phyloP scores from a whole-genome alignment of 2,329 filamentous ascomycete species.

The Chalaropsis ovoidea region DNA sequence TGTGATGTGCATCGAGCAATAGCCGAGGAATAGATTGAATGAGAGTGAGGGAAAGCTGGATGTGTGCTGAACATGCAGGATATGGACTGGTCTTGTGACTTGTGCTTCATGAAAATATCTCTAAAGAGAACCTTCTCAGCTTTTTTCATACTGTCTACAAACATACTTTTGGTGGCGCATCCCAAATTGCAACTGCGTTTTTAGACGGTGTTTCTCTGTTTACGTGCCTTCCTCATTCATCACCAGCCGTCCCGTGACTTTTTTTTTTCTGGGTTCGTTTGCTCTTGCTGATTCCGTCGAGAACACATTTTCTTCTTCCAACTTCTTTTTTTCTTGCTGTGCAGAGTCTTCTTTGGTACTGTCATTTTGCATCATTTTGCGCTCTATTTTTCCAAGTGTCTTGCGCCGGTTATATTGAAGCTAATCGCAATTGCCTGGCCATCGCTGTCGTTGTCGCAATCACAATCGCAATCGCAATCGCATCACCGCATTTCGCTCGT shows the following conservation, averaged over 20 bases:
- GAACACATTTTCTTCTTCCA: not conserved
- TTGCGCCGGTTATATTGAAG: not conserved
- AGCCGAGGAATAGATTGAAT: slow-evolving; percentile 4
- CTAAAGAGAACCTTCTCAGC: not conserved
- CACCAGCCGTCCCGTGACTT: not conserved
- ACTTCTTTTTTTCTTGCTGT: not conserved
- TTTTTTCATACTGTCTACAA: not conserved
- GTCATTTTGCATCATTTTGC: not conserved
- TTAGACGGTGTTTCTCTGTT: not conserved
- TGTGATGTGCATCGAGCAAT: slow-evolving; percentile 6
- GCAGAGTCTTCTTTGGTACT: not conserved
- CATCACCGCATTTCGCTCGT: not conserved
- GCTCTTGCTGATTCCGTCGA: not conserved
- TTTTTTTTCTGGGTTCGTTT: not conserved
- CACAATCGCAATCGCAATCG: not conserved
- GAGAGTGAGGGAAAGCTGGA: not conserved
- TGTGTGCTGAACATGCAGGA: not conserved
- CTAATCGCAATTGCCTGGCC: not conserved
- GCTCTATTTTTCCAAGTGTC: too few species aligned
- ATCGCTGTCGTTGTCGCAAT: not conserved
- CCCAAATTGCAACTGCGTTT: not conserved
- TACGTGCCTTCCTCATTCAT: not conserved
- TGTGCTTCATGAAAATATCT: not conserved
- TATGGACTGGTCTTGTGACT: not conserved
- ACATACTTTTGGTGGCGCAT: not conserved